Conservation (phyloP, 345 rosid species). For the Eucalyptus regnans region DNA sequence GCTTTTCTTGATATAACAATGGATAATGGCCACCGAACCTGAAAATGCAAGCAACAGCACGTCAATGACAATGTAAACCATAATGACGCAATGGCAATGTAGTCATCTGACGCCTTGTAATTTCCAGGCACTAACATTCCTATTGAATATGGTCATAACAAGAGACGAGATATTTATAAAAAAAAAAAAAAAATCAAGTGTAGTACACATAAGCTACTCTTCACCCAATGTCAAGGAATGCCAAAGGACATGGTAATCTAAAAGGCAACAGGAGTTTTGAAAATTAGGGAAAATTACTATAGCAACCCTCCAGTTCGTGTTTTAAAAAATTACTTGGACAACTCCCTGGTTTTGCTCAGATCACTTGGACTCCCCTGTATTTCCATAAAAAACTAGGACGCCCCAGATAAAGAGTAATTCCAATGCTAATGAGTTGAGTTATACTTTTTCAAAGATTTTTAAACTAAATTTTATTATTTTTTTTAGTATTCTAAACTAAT, state of each 20-base stretch:
- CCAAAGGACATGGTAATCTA: background rate
- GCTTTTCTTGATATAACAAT: conserved; percentile 90
- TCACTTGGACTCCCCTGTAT: background rate
- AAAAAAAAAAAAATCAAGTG: background rate
- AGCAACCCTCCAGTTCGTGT: background rate
- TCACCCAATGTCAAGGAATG: background rate
- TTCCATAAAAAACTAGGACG: background rate
- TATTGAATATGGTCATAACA: background rate
- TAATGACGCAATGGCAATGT: background rate
- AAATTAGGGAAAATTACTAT: background rate
- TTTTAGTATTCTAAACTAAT: background rate
- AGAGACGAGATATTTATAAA: background rate
- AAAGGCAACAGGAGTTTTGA: background rate
- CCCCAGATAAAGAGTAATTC: background rate
- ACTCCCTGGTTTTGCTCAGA: background rate
- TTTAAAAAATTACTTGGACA: background rate
- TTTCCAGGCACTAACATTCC: background rate
- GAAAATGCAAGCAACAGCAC: conserved; percentile 2
- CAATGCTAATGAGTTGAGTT: background rate
- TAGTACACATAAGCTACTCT: background rate
- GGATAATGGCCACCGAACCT: conserved; percentile 96
- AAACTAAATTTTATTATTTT: background rate
- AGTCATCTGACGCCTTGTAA: background rate
- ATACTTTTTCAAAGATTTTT: background rate
- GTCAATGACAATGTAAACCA: background rate